These are phyloP conservation scores for Amanita muscaria DNA, from an alignment of 768 basidiomycete species.

Conservation along the genomic window DNA sequence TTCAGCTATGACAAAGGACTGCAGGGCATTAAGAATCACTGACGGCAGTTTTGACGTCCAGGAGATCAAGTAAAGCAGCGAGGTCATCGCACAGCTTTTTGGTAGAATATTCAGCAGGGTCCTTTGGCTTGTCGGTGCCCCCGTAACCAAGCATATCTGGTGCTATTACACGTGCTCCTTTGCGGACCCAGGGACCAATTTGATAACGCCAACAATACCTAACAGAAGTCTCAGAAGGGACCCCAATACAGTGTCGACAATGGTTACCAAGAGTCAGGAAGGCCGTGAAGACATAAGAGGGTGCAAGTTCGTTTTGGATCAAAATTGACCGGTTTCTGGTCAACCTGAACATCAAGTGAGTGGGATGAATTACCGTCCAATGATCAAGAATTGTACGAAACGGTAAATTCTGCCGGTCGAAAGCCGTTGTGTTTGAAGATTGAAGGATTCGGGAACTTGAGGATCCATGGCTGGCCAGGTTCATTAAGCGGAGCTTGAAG, in stretches of 20 bases:
- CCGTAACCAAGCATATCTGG: conserved; percentile 63
- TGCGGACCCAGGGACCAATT: conserved; percentile 58
- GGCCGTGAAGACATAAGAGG: conserved; percentile 71
- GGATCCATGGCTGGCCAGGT: too few relatives aligned
- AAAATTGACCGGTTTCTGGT: conserved; percentile 46
- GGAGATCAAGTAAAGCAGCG: conserved; percentile 51
- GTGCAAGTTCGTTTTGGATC: conserved; percentile 35
- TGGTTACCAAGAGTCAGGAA: conserved; percentile 53
- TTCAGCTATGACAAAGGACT: not conserved
- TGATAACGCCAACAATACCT: conserved; percentile 76
- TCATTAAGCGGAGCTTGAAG: too few relatives aligned
- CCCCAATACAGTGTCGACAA: not conserved
- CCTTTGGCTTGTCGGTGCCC: conserved; percentile 50
- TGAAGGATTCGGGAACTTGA: conserved; percentile 32
- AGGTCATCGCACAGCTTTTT: conserved; percentile 55
- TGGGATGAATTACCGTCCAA: not conserved
- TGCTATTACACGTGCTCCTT: conserved; percentile 55
- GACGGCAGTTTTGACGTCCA: conserved; percentile 47
- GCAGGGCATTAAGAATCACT: conserved; percentile 18
- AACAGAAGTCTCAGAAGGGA: not conserved
- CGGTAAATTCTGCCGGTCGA: conserved; percentile 60
- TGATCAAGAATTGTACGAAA: conserved; percentile 34
- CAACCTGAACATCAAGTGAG: conserved; percentile 26
- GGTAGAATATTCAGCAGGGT: conserved; percentile 46
- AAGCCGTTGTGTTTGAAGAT: conserved; percentile 41